These are phyloP conservation scores for Bertia moriformis DNA, from an alignment of 2,329 filamentous ascomycete genomes.

Conservation along the genomic window DNA sequence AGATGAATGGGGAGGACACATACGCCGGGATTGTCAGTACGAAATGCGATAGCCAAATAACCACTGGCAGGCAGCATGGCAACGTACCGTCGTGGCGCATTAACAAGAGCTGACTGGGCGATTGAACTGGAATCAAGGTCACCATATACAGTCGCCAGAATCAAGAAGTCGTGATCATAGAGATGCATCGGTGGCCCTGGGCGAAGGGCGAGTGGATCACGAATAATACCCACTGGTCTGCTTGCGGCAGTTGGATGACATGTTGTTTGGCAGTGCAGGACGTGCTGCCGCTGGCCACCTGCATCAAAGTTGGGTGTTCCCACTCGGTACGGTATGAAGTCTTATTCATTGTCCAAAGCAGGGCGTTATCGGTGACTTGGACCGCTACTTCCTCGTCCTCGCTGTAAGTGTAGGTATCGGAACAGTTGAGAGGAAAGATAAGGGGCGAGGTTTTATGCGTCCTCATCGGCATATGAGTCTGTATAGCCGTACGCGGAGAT, in stretches of 20 bases:
- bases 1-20: too few relatives aligned
- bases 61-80: conserved; percentile 3
- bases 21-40: conserved; percentile 4
- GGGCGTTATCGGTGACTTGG: too few relatives aligned
- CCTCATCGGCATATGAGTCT: too few relatives aligned
- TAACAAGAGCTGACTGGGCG: background rate
- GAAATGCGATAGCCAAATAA: conserved; percentile 3
- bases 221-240: background rate
- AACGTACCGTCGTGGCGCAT: conserved; percentile 3
- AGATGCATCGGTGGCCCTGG: background rate
- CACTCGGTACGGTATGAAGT: background rate
- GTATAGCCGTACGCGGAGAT: background rate
- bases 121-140: background rate
- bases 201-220: background rate
- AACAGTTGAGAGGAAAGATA: too few relatives aligned
- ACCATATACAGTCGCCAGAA: conserved; percentile 1
- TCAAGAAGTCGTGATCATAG: conserved; percentile 2
- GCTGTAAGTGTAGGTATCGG: too few relatives aligned
- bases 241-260: background rate
- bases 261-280: background rate
- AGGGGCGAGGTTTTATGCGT: too few relatives aligned
- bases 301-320: background rate
- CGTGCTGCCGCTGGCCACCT: background rate
- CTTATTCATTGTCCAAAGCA: background rate
- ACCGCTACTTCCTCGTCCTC: too few relatives aligned